Evolutionary conservation across 306 rosid genomes (phyloP).

Genomic region (Trichosanthes cucumerina): DNA sequence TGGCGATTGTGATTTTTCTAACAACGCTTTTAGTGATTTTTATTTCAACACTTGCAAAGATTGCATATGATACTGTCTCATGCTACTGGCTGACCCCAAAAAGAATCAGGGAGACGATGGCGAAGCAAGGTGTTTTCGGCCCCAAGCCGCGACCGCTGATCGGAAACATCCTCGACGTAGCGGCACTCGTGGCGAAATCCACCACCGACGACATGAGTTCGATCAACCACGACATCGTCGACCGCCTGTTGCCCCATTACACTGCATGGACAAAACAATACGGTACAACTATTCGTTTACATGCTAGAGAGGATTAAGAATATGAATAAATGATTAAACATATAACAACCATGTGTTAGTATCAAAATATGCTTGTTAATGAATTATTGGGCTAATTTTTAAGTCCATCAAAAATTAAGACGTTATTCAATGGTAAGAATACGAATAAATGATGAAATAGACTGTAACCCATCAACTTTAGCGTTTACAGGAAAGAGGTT

Average conservation of each 20-base stretch:
- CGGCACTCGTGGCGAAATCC: slow-evolving; percentile 42
- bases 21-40: slow-evolving; percentile 22
- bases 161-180: slow-evolving; percentile 74
- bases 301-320: background rate
- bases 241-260: slow-evolving; percentile 79
- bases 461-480: background rate
- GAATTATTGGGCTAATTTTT: no score
- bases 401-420: no score
- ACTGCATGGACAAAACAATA: slow-evolving; percentile 60
- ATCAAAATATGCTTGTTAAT: no score
- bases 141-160: slow-evolving; percentile 56
- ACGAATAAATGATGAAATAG: background rate
- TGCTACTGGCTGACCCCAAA: slow-evolving; percentile 61
- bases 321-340: background rate
- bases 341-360: no score
- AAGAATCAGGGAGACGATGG: slow-evolving; percentile 66
- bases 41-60: slow-evolving; percentile 25
- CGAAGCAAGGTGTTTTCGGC: slow-evolving; percentile 76
- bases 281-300: slow-evolving; percentile 23
- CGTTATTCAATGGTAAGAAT: no score
- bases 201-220: slow-evolving; percentile 64
- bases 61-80: slow-evolving; percentile 36
- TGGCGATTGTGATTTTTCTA: slow-evolving; percentile 31
- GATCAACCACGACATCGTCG: slow-evolving; percentile 69
- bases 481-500: slow-evolving; percentile 35